phyloP scores from a whole-genome alignment of 2,329 filamentous ascomycete genomes.

The Huntiella savannae region DNA sequence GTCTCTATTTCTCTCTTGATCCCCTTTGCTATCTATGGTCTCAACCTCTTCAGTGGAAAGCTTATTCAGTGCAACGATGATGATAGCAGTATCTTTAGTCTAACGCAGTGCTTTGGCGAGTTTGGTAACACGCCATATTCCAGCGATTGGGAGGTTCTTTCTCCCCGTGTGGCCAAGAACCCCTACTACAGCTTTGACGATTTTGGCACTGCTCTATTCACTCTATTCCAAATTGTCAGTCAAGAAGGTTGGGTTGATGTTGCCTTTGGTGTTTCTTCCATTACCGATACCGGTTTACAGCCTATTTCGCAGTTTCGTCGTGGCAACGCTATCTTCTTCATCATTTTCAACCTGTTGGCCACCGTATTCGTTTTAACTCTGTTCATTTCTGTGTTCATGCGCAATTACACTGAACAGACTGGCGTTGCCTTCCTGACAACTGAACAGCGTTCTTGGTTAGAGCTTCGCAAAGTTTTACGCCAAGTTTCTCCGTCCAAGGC shows the following conservation, averaged over 20 bases:
- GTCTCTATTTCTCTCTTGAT: slow-evolving; percentile 88
- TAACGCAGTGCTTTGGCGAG: slow-evolving; percentile 69
- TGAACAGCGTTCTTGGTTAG: slow-evolving; percentile 92
- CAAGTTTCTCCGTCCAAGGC: slow-evolving; percentile 92
- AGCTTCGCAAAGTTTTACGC: slow-evolving; percentile 73
- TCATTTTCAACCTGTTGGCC: slow-evolving; percentile 87
- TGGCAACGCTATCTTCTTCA: slow-evolving; percentile 84
- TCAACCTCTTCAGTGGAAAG: slow-evolving; percentile 79
- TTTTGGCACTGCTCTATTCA: slow-evolving; percentile 84
- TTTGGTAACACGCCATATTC: slow-evolving; percentile 58
- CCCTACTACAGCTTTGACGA: slow-evolving; percentile 84
- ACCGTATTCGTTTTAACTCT: slow-evolving; percentile 92
- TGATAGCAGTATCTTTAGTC: slow-evolving; percentile 30
- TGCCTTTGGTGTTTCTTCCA: slow-evolving; percentile 66
- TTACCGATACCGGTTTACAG: slow-evolving; percentile 58
- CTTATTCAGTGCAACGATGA: slow-evolving; percentile 56
- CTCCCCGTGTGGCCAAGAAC: slow-evolving; percentile 65
- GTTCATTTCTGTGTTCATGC: slow-evolving; percentile 99
- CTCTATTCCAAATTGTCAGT: slow-evolving; percentile 95
- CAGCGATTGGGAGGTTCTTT: slow-evolving; percentile 56
- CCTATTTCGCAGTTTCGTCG: slow-evolving; percentile 49
- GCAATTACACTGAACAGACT: slow-evolving; percentile 96
- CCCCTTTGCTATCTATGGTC: slow-evolving; percentile 86
- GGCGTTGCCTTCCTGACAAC: slow-evolving; percentile 90
- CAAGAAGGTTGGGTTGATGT: slow-evolving; percentile 96